Evolutionary conservation across 495 filamentous ascomycete genomes (phyloP), one percentile per base, ranked within the genome.

Genomic region (Parachaetomium inaequale): DNA sequence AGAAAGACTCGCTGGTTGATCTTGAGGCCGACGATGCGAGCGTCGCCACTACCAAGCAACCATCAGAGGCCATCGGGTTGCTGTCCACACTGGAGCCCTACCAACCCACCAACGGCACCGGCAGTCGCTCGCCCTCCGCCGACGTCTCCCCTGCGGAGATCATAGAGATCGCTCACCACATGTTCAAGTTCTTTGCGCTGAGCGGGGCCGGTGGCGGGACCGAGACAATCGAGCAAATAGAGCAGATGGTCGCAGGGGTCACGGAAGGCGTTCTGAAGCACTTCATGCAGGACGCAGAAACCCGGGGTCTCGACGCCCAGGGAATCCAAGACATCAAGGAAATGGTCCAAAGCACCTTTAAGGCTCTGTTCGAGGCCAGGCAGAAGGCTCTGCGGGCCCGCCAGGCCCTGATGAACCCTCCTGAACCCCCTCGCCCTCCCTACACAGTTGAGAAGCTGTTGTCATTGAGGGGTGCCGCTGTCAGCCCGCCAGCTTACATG

Each of bases 391-490:
- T n/a, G n/a, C n/a, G n/a, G n/a, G n/a, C n/a, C n/a, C n/a, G n/a
- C n/a, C n/a, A n/a, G 10, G 14, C 4, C 1, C 34, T 28, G 4
- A 4, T 4, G 2, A 23, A 19, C 15, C 15, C 2, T 25, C 11
- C 7, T 2, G 23, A 15, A 10, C 6, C 12, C 6, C 34, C 47
- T 8, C 57, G 52, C 7, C 11, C n/a, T n/a, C n/a, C 52, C 23
- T 65, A 65, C 53, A 38, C 52, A 0, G 15, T 11, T 47, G 58
- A 58, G 1, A 19, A 61, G 46, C 14, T 65, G 45, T 1, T 52
- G 11, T 55, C 51, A 1, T 26, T 52, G 58, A 31, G 53, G 19
- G 7, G 23, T 11, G 38, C 23, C 6, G 55, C 56, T 0, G 31
- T 52, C 25, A 12, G 42, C 6, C 62, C 62, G 21, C 50, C 57